Conservation (phyloP, 2,329 filamentous ascomycete species). For the Ceratocystiopsis minuta region DNA sequence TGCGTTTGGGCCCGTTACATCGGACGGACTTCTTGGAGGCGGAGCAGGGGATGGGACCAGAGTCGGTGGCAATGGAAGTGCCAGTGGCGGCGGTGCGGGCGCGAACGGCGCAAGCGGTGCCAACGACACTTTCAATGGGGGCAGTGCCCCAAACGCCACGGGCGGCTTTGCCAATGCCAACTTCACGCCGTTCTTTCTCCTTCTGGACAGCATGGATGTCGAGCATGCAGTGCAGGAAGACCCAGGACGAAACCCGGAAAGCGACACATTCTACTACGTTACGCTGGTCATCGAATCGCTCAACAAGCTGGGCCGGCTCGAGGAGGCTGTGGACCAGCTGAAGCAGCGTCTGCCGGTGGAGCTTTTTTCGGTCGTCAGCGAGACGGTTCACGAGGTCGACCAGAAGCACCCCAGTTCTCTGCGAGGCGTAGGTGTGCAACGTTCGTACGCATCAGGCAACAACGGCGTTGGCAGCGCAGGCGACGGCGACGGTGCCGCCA, state of each 20-base stretch:
- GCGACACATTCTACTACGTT: slow-evolving; percentile 89
- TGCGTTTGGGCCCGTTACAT: not conserved
- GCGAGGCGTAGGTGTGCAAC: slow-evolving; percentile 34
- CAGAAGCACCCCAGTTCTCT: slow-evolving; percentile 77
- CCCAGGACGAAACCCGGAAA: slow-evolving; percentile 79
- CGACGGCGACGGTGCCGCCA: slow-evolving; percentile 16
- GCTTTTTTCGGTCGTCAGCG: slow-evolving; percentile 82
- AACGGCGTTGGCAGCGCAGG: not conserved
- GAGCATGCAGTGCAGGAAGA: slow-evolving; percentile 58
- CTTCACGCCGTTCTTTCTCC: slow-evolving; percentile 36
- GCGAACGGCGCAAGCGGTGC: not conserved
- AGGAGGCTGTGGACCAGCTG: slow-evolving; percentile 72
- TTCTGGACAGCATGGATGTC: slow-evolving; percentile 43
- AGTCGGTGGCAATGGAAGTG: not conserved
- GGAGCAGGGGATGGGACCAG: too few relatives aligned
- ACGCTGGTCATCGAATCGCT: slow-evolving; percentile 72
- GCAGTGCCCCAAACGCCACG: not conserved
- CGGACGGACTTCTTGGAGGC: not conserved
- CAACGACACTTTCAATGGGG: not conserved
- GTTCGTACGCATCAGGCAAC: slow-evolving; percentile 4
- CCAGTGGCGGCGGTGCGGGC: not conserved
- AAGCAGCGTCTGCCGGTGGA: slow-evolving; percentile 89
- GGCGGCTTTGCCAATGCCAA: slow-evolving; percentile 18
- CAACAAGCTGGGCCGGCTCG: slow-evolving; percentile 73
- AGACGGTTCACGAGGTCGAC: slow-evolving; percentile 86